Evolutionary conservation across 2,329 filamentous ascomycete genomes (phyloP), one percentile per base, ranked within the genome.

Genomic region (Neonectria faginata): DNA sequence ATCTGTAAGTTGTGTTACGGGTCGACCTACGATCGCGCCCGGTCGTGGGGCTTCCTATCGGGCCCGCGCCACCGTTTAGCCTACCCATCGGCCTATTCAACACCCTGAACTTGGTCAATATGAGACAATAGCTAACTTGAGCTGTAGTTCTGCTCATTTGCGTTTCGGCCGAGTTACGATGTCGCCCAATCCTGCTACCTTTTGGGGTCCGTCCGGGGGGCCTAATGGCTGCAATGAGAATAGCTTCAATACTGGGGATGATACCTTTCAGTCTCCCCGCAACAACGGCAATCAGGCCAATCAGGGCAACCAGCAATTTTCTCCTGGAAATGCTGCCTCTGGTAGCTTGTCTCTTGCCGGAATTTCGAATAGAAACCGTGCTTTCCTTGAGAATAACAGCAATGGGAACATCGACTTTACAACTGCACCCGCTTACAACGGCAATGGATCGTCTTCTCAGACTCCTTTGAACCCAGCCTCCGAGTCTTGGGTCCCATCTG

Each of bases 401-500:
- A 42, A n/a, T n/a, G 39, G n/a, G 18, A 20, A 12, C 10, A 33
- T 20, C 10, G 18, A 51, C 18, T 42, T 42, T 54, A 16, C 6
- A 27, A 3, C 55, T 27, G 14, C 11, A 3, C 14, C 9, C 3
- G 41, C 53, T 29, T 9, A 5, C 22, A 56, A 29, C 16, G 36
- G 31, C n/a, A 53, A 22, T 16, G 10, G 16, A 16, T 14, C n/a
- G 5, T 29, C 45, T 36, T 8, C 5, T 7, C n/a, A 33, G 3
- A 36, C 44, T 18, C 31, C 44, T 39, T 48, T 55, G 16, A 65
- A 64, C 25, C 42, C 50, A 3, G 66, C 55, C 29, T 48, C 59
- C 7, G 48, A 65, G 20, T 71, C 67, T 31, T 74, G 72, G 72
- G 53, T 74, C 36, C 65, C 70, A 3, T 71, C 72, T 29, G 72